Percentiles rank a stretch among this genome's conserved stretches.
Evolutionary conservation across 2,329 filamentous ascomycete species (phyloP).

Genomic region (Lasiodiplodia sp.): DNA sequence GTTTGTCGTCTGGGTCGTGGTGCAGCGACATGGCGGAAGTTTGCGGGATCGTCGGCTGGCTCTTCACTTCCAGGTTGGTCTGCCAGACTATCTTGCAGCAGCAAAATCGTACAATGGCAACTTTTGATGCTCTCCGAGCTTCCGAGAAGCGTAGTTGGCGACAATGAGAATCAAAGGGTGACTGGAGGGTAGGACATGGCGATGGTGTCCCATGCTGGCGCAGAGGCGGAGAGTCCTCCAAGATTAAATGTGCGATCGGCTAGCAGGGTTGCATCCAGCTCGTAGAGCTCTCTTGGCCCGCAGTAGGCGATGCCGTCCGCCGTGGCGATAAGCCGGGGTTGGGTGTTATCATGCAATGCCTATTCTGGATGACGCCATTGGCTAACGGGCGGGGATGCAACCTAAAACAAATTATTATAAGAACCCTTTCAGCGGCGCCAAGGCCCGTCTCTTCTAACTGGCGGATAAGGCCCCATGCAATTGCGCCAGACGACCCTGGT

Average conservation of each 20-base stretch:
- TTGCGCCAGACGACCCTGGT: slow-evolving; percentile 10
- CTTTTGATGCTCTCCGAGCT: background rate
- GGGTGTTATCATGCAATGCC: slow-evolving; percentile 27
- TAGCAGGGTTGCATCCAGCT: slow-evolving; percentile 1
- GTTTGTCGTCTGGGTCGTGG: slow-evolving; percentile 9
- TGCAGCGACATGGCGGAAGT: background rate
- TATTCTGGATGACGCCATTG: slow-evolving; percentile 29
- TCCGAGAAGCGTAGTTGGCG: background rate
- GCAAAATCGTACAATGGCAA: background rate
- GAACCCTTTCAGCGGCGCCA: background rate
- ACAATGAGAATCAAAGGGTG: slow-evolving; percentile 1
- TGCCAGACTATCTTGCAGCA: background rate
- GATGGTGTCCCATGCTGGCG: background rate
- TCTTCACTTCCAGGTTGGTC: background rate
- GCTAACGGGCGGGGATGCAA: slow-evolving; percentile 23
- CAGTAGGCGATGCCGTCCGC: background rate
- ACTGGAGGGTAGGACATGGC: background rate
- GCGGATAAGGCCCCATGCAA: slow-evolving; percentile 1
- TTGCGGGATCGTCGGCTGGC: background rate
- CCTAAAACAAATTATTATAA: background rate
- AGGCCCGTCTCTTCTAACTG: background rate
- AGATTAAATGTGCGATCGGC: slow-evolving; percentile 10
- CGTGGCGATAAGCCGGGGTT: slow-evolving; percentile 10
- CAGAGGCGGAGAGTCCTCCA: background rate
- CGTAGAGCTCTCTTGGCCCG: background rate